These are phyloP conservation scores for Paraconiothyrium brasiliense DNA, from an alignment of 2,329 filamentous ascomycete species.

Conservation along the genomic window DNA sequence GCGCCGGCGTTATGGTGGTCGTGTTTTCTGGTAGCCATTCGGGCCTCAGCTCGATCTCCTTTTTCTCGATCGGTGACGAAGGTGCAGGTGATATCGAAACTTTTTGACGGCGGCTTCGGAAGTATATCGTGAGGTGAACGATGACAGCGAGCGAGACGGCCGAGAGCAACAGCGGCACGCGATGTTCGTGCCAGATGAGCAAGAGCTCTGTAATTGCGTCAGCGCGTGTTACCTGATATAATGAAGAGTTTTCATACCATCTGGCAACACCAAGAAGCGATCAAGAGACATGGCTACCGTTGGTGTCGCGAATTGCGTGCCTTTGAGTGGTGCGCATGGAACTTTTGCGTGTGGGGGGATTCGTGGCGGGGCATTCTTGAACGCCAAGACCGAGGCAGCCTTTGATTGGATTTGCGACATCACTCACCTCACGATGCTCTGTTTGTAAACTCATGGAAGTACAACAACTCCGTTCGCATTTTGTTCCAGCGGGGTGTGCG, in stretches of 20 bases:
- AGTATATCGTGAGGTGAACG: slow-evolving; percentile 40
- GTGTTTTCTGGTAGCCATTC: slow-evolving; percentile 50
- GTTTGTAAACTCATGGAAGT: not conserved
- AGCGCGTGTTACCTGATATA: not conserved
- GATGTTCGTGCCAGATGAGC: slow-evolving; percentile 48
- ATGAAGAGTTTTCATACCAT: not conserved
- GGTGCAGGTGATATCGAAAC: slow-evolving; percentile 41
- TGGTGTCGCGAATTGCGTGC: slow-evolving; percentile 2
- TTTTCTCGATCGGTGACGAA: slow-evolving; percentile 45
- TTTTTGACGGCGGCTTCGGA: slow-evolving; percentile 40
- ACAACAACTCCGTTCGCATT: too few relatives aligned
- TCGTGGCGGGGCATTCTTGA: slow-evolving; percentile 1
- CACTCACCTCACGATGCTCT: not conserved
- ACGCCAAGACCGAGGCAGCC: slow-evolving; percentile 15
- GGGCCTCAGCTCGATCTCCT: slow-evolving; percentile 39
- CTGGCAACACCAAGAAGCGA: slow-evolving; percentile 5
- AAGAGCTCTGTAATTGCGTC: slow-evolving; percentile 40
- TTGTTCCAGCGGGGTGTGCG: too few relatives aligned
- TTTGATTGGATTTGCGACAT: not conserved
- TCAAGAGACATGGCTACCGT: slow-evolving; percentile 7
- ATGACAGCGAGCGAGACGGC: slow-evolving; percentile 40
- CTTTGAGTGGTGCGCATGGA: slow-evolving; percentile 4
- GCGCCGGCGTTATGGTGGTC: slow-evolving; percentile 27
- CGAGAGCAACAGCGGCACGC: slow-evolving; percentile 45
- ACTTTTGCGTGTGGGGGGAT: slow-evolving; percentile 14